Evolutionary conservation across 140 eudicot genomes (phyloP).

Genomic region (Cichorium intybus): DNA sequence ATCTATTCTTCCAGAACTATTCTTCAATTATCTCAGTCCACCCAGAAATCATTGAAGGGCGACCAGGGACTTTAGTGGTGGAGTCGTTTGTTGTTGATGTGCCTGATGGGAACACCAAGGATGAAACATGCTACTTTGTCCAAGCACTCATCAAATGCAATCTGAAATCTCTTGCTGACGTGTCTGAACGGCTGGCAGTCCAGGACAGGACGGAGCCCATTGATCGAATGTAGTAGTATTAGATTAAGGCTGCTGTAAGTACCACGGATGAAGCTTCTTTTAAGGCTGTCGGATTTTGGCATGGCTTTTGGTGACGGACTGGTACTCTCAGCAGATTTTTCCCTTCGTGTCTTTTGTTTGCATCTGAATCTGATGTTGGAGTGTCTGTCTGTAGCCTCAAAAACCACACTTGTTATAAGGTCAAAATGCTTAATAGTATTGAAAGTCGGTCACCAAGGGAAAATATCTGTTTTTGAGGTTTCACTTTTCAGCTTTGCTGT

Average conservation of each 20-base stretch:
- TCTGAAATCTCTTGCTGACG: slow-evolving; percentile 62
- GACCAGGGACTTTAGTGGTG: slow-evolving; percentile 69
- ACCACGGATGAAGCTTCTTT: slow-evolving; percentile 63
- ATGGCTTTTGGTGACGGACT: slow-evolving; percentile 46
- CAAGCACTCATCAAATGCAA: slow-evolving; percentile 71
- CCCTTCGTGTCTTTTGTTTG: slow-evolving; percentile 16
- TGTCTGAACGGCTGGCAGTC: slow-evolving; percentile 66
- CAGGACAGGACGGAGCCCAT: slow-evolving; percentile 68
- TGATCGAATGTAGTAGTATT: slow-evolving; percentile 37
- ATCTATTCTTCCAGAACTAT: slow-evolving; percentile 58
- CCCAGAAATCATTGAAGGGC: slow-evolving; percentile 68
- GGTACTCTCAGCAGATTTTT: slow-evolving; percentile 28
- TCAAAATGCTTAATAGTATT: slow-evolving; percentile 15
- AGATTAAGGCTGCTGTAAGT: slow-evolving; percentile 16
- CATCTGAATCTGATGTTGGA: slow-evolving; percentile 19
- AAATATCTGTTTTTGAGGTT: slow-evolving; percentile 18
- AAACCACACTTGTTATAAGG: slow-evolving; percentile 26
- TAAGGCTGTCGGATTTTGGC: slow-evolving; percentile 35
- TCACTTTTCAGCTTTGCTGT: slow-evolving; percentile 23
- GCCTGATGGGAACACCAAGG: slow-evolving; percentile 74
- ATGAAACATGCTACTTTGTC: slow-evolving; percentile 74
- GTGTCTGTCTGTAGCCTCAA: slow-evolving; percentile 14
- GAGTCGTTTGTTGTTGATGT: slow-evolving; percentile 78
- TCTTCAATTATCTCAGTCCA: slow-evolving; percentile 62
- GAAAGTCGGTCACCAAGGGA: neutral